A percentile compares a stretch with the other conserved stretches of the same genome.
Evolutionary conservation across 345 rosid genomes (phyloP).

Genomic region (Xanthoceras sorbifolium): DNA sequence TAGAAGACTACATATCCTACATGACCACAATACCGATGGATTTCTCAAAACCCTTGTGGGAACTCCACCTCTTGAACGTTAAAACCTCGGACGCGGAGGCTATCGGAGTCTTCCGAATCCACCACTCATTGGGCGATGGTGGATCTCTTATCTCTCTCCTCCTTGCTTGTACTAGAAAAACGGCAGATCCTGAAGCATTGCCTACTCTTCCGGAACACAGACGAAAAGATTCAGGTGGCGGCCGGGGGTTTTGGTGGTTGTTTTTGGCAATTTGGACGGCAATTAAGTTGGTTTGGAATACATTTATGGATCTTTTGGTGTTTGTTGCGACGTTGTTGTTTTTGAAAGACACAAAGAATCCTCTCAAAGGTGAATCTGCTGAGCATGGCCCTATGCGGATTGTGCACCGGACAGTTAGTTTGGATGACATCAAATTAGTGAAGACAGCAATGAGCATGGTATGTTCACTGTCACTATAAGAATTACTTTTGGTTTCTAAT

Average conservation of each 20-base stretch:
- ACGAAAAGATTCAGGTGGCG: neutral
- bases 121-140: slow-evolving; percentile 71
- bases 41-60: slow-evolving; percentile 76
- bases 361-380: slow-evolving; percentile 42
- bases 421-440: slow-evolving; percentile 70
- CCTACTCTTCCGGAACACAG: slow-evolving; percentile 57
- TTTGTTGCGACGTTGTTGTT: slow-evolving; percentile 47
- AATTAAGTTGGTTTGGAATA: slow-evolving; percentile 47
- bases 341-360: slow-evolving; percentile 53
- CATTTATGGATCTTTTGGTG: slow-evolving; percentile 43
- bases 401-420: slow-evolving; percentile 50
- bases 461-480: neutral
- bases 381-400: slow-evolving; percentile 15
- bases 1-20: slow-evolving; percentile 67
- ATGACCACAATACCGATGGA: slow-evolving; percentile 58
- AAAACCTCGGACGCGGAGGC: slow-evolving; percentile 72
- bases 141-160: slow-evolving; percentile 64
- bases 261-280: slow-evolving; percentile 44
- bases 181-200: slow-evolving; percentile 54
- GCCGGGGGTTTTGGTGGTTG: slow-evolving; percentile 36
- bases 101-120: slow-evolving; percentile 45
- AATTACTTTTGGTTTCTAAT: too few relatives aligned
- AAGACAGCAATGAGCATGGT: slow-evolving; percentile 40
- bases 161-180: slow-evolving; percentile 55
- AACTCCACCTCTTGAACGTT: slow-evolving; percentile 70